These are phyloP conservation scores for Blastomyces parvus DNA, from an alignment of 2,329 filamentous ascomycete species.

Conservation along the genomic window DNA sequence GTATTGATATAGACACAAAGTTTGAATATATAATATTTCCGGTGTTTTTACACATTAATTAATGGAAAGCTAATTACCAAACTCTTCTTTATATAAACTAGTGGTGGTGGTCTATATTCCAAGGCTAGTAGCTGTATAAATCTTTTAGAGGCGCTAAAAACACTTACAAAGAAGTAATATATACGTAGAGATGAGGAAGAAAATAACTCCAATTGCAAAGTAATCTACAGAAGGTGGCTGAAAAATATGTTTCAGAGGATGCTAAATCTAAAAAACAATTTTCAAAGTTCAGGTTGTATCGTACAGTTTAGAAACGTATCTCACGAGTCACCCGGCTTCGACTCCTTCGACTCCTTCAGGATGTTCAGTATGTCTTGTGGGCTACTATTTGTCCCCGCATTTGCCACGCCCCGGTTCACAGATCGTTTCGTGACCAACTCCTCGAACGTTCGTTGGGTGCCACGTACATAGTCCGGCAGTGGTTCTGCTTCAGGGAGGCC, in stretches of 20 bases:
- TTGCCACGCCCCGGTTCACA: neutral
- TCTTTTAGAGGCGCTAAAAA: neutral
- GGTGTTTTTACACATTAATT: too few relatives aligned
- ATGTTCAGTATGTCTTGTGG: neutral
- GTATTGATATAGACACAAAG: too few relatives aligned
- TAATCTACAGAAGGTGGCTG: neutral
- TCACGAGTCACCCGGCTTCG: neutral
- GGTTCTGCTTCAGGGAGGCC: slow-evolving; percentile 7
- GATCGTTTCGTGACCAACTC: neutral
- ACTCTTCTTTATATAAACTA: too few relatives aligned
- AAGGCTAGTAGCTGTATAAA: too few relatives aligned
- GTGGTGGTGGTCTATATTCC: too few relatives aligned
- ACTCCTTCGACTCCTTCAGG: slow-evolving; percentile 2
- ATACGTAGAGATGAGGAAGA: neutral
- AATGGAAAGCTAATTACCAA: too few relatives aligned
- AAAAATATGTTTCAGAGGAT: neutral
- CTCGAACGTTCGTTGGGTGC: neutral
- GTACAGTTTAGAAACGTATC: neutral
- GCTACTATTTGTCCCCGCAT: neutral
- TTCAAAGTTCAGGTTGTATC: neutral
- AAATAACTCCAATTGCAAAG: neutral
- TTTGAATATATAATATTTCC: too few relatives aligned
- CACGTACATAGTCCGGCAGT: slow-evolving; percentile 8
- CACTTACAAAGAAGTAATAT: neutral
- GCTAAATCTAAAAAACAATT: neutral